Evolutionary conservation across 495 filamentous ascomycete genomes (phyloP), one percentile per base, ranked within the genome.

Genomic region (Parathielavia hyrcaniae): DNA sequence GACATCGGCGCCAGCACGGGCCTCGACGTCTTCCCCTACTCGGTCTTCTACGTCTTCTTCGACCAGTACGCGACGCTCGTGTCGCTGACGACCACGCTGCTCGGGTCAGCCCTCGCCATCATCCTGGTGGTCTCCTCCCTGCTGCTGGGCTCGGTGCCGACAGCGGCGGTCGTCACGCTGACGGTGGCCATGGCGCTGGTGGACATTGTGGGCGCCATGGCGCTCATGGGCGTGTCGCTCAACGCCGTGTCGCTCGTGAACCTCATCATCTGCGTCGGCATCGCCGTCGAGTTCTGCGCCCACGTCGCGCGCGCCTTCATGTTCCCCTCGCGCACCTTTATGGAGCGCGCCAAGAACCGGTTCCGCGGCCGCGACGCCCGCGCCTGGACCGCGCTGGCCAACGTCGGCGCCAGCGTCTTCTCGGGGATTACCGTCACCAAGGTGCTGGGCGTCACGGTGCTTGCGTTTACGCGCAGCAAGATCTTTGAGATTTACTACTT

Each of bases 401-500:
- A 96, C 67, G 91, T 97, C 5, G 93, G 95, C 16, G 88, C 86
- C 0, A 91, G 85, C 34, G 95, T 99, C 13, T 93, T 99, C 68
- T 92, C 87, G 49, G 93, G 93, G 0, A 99, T 99, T 67, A 97
- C 91, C 0, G 74, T 99, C 26, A 99, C 93, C 20, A 99, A 99
- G 70, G 74, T 97, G 1, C 73, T 99, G 10, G 93, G 93, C 1
- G 95, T 99, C 4, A 86, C 79, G 49, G 93, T 99, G 41, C 78
- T 99, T 14, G 93, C 91, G 0, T 97, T 95, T 61, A 99, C 93
- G 9, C 75, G 88, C 23, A 95, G 90, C 71, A 97, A 97, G 81
- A 97, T 99, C 69, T 99, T 99, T 67, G 95, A 97, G 77, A 88
- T 97, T 54, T 99, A 97, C 71, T 99, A 97, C 70, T 99, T 99